Evolutionary conservation across 2,329 filamentous ascomycete species (phyloP).

Genomic region (Aspergillus carbonarius): DNA sequence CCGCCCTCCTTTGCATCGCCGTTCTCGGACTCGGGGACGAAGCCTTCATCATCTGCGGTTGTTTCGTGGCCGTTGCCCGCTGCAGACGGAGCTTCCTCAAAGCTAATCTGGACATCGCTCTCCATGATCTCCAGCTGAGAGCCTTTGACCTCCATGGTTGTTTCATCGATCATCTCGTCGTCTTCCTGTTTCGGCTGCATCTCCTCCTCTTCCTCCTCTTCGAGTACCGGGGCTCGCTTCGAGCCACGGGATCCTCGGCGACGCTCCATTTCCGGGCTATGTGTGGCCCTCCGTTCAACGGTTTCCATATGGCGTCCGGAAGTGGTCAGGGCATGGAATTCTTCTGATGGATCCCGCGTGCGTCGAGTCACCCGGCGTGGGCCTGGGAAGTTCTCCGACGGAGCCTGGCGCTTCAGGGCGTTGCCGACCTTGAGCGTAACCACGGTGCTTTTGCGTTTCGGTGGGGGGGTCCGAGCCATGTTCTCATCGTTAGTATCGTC

Average conservation of each 20-base stretch:
- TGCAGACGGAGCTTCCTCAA: conserved; percentile 32
- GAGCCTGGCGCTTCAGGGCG: conserved; percentile 28
- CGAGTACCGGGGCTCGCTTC: conserved; percentile 37
- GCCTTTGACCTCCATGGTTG: conserved; percentile 36
- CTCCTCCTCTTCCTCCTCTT: conserved; percentile 29
- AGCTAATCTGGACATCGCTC: conserved; percentile 38
- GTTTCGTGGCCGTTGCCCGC: conserved; percentile 23
- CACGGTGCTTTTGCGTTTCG: conserved; percentile 26
- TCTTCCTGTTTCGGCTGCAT: conserved; percentile 36
- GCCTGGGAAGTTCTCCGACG: conserved; percentile 24
- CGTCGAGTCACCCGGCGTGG: conserved; percentile 58
- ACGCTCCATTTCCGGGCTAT: conserved; percentile 48
- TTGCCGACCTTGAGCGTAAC: conserved; percentile 33
- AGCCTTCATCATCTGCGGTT: conserved; percentile 34
- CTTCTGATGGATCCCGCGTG: conserved; percentile 57
- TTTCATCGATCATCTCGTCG: conserved; percentile 51
- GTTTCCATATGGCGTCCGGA: conserved; percentile 59
- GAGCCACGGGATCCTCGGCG: conserved; percentile 35
- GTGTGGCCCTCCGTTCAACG: conserved; percentile 52
- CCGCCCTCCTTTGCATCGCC: conserved; percentile 34
- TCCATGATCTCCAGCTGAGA: conserved; percentile 46
- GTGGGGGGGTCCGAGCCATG: conserved; percentile 12
- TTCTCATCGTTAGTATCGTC: conserved; percentile 30
- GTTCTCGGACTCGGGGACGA: conserved; percentile 45
- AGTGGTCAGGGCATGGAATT: conserved; percentile 58